phyloP scores from a whole-genome alignment of 2,329 filamentous ascomycete genomes.

The Fusarium sp. region DNA sequence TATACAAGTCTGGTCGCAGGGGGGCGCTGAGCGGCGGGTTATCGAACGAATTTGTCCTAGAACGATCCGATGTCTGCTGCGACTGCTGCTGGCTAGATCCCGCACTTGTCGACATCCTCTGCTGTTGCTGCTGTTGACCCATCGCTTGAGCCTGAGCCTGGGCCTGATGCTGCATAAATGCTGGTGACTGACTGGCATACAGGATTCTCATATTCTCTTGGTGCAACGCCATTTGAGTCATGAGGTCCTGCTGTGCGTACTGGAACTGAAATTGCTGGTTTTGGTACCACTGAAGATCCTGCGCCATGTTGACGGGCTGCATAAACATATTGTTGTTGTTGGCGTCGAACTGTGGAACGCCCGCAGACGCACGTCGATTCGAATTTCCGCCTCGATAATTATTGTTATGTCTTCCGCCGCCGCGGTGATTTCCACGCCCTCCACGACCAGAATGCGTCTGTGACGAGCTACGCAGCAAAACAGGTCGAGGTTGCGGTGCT shows the following conservation, averaged over 20 bases:
- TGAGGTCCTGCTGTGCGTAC: slow-evolving; percentile 53
- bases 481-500: slow-evolving; percentile 63
- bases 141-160: slow-evolving; percentile 45
- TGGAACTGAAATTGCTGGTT: slow-evolving; percentile 56
- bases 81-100: slow-evolving; percentile 46
- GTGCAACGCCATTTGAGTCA: slow-evolving; percentile 56
- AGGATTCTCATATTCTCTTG: slow-evolving; percentile 53
- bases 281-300: slow-evolving; percentile 64
- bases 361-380: slow-evolving; percentile 64
- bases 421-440: slow-evolving; percentile 61
- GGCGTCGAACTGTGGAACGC: slow-evolving; percentile 62
- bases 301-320: slow-evolving; percentile 56
- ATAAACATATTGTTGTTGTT: slow-evolving; percentile 54
- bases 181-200: slow-evolving; percentile 49
- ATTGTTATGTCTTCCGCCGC: slow-evolving; percentile 59
- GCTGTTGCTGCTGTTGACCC: slow-evolving; percentile 51
- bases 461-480: slow-evolving; percentile 70
- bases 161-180: slow-evolving; percentile 49
- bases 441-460: slow-evolving; percentile 65
- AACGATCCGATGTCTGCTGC: slow-evolving; percentile 57
- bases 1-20: slow-evolving; percentile 66
- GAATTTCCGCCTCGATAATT: slow-evolving; percentile 58
- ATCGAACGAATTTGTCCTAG: slow-evolving; percentile 72
- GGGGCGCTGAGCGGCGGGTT: slow-evolving; percentile 69
- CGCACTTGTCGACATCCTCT: slow-evolving; percentile 35